Evolutionary conservation across 2,329 filamentous ascomycete species (phyloP).

Genomic region (Malbranchea zuffiana): DNA sequence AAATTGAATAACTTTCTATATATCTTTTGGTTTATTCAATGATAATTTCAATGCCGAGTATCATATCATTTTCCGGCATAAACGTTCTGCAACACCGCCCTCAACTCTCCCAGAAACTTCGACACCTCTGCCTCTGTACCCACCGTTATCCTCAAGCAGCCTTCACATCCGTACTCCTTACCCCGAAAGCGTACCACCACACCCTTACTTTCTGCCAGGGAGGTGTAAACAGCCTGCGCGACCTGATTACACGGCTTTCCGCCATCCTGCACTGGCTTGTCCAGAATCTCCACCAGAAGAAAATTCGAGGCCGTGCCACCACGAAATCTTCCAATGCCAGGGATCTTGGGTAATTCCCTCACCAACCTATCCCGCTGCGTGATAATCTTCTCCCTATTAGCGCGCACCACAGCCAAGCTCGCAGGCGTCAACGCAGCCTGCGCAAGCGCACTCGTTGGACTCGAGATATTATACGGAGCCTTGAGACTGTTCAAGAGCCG

Average conservation of each 20-base stretch:
- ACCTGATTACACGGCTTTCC: slow-evolving; percentile 68
- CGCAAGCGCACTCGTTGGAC: slow-evolving; percentile 73
- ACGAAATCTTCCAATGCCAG: slow-evolving; percentile 67
- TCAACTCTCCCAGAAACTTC: slow-evolving; percentile 61
- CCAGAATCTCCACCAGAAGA: slow-evolving; percentile 76
- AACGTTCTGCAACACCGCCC: slow-evolving; percentile 40
- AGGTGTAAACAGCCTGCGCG: slow-evolving; percentile 72
- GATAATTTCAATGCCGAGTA: background rate
- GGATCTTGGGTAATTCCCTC: slow-evolving; percentile 58
- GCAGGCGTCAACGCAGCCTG: slow-evolving; percentile 55
- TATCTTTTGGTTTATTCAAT: background rate
- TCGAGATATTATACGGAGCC: slow-evolving; percentile 91
- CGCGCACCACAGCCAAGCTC: slow-evolving; percentile 63
- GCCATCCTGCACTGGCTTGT: slow-evolving; percentile 41
- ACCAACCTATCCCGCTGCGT: slow-evolving; percentile 68
- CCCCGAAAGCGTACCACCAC: slow-evolving; percentile 91
- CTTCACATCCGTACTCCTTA: slow-evolving; percentile 79
- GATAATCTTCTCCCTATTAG: slow-evolving; percentile 58
- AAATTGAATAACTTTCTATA: background rate
- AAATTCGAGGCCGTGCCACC: slow-evolving; percentile 83
- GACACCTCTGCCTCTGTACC: slow-evolving; percentile 81
- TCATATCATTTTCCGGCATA: slow-evolving; percentile 26
- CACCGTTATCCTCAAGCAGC: slow-evolving; percentile 82
- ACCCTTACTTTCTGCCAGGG: slow-evolving; percentile 70
- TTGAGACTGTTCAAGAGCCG: slow-evolving; percentile 80